Conservation (phyloP, 148 eudicot species). For the Salicornia ramosissima region DNA sequence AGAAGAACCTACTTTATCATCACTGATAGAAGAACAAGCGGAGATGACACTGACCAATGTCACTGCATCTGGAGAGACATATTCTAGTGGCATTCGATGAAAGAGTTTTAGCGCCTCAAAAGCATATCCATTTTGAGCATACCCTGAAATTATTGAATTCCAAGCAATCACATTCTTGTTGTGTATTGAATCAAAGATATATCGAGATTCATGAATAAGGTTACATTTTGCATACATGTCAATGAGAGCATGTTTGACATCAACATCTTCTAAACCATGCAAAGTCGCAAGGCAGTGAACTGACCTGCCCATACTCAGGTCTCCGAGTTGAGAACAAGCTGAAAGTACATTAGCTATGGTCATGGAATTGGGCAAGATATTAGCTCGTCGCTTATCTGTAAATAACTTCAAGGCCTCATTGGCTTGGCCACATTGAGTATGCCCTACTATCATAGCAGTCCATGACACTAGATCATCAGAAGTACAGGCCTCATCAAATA, state of each 20-base stretch:
- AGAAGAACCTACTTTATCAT: constrained; percentile 49
- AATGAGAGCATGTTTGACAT: constrained; percentile 62
- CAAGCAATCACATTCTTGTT: constrained; percentile 59
- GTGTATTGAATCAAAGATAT: constrained; percentile 44
- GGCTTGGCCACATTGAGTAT: constrained; percentile 52
- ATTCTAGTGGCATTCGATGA: constrained; percentile 50
- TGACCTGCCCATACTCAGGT: constrained; percentile 44
- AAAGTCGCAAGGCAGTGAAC: constrained; percentile 54
- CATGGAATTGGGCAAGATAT: constrained; percentile 46
- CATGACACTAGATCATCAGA: constrained; percentile 70
- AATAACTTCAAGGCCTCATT: constrained; percentile 56
- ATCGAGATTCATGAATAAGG: constrained; percentile 39
- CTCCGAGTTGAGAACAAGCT: constrained; percentile 55
- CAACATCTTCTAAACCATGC: constrained; percentile 46
- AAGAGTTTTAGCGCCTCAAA: constrained; percentile 52
- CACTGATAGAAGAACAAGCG: constrained; percentile 60
- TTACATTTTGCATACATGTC: constrained; percentile 79
- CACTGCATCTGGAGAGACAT: constrained; percentile 48
- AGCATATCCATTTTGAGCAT: constrained; percentile 49
- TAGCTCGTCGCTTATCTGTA: constrained; percentile 36
- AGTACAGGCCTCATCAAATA: constrained; percentile 40
- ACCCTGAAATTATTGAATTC: constrained; percentile 76
- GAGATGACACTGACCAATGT: constrained; percentile 57
- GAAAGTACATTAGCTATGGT: constrained; percentile 68
- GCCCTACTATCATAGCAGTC: constrained; percentile 87